These are phyloP conservation scores for Cordyceps tenuipes DNA, from an alignment of 2,329 filamentous ascomycete species.

Conservation along the genomic window DNA sequence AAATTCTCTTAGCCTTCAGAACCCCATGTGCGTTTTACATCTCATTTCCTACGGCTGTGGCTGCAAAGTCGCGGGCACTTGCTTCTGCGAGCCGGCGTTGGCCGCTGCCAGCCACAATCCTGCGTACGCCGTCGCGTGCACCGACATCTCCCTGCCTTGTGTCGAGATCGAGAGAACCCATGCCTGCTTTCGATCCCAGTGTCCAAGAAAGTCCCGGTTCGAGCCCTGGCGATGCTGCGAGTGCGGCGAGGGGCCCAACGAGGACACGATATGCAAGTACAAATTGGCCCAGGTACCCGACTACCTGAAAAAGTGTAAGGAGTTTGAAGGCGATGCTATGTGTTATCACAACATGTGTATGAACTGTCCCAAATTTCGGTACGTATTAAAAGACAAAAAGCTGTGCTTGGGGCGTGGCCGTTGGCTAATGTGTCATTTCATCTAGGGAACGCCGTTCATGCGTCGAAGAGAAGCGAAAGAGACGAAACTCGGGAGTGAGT, in stretches of 20 bases:
- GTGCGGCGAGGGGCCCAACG: neutral
- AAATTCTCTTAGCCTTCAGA: too few relatives aligned
- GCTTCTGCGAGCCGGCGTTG: neutral
- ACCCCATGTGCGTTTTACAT: neutral
- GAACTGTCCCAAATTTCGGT: constrained; percentile 3
- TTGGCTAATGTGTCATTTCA: neutral
- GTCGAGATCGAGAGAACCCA: neutral
- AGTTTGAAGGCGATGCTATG: neutral
- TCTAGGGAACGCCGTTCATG: neutral
- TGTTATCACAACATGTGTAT: constrained; percentile 2
- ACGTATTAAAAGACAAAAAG: neutral
- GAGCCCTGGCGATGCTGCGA: constrained; percentile 4
- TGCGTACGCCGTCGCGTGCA: neutral
- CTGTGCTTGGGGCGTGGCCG: too few relatives aligned
- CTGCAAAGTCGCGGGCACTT: neutral
- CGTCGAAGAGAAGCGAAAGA: neutral
- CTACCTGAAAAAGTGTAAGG: neutral
- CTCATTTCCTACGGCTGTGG: neutral
- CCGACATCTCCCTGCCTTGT: neutral
- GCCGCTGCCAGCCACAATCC: neutral
- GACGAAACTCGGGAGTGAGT: neutral
- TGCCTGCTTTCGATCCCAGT: neutral
- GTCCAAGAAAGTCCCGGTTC: neutral
- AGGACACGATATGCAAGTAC: neutral
- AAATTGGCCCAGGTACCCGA: neutral